Percentiles rank a stretch among this genome's conserved stretches.
These are phyloP conservation scores for Lactifluus pinguis DNA, from an alignment of 768 basidiomycete species.

Conservation along the genomic window DNA sequence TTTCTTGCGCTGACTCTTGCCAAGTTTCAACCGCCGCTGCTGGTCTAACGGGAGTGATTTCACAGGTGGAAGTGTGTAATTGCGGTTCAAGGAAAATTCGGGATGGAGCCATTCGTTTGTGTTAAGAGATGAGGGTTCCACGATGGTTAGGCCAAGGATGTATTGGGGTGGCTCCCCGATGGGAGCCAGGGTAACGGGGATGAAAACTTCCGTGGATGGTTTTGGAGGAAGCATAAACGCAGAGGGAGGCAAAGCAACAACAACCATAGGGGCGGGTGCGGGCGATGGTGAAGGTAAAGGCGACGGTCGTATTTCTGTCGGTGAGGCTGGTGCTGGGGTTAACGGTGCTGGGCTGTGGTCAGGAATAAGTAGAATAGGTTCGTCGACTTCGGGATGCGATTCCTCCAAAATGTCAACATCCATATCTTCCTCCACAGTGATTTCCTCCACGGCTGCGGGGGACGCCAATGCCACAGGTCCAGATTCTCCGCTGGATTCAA, in stretches of 20 bases:
- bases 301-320: neutral
- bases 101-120: constrained; percentile 20
- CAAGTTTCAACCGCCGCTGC: constrained; percentile 38
- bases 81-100: constrained; percentile 29
- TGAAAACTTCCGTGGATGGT: constrained; percentile 1
- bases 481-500: neutral
- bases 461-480: neutral
- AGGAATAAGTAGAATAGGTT: neutral
- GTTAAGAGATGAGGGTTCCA: constrained; percentile 10
- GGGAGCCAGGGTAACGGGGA: constrained; percentile 11
- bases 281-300: neutral
- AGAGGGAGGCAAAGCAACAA: constrained; percentile 9
- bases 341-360: neutral
- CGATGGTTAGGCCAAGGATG: neutral
- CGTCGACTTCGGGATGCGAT: neutral
- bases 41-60: constrained; percentile 48
- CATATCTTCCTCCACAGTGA: neutral
- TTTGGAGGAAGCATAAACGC: constrained; percentile 15
- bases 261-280: neutral
- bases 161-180: constrained; percentile 9
- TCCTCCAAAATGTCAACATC: constrained; percentile 5
- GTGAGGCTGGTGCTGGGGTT: neutral
- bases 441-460: neutral
- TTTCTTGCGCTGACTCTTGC: constrained; percentile 41
- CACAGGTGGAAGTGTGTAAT: constrained; percentile 48